phyloP scores from a whole-genome alignment of 306 rosid species.

The Dryas drummondii region DNA sequence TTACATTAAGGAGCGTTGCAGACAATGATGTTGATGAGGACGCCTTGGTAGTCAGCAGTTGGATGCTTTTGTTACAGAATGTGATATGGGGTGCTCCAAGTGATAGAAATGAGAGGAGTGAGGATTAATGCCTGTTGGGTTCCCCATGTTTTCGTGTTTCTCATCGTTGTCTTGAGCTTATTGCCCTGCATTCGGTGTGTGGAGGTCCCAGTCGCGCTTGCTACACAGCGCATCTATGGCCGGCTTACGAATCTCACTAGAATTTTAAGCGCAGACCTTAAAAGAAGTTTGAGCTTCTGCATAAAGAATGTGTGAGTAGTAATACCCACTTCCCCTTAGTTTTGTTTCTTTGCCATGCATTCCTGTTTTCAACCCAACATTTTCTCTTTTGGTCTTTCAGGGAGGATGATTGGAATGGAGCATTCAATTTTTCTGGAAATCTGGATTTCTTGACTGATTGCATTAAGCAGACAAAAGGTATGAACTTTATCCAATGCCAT shows the following conservation, averaged over 20 bases:
- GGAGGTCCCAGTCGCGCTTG: slow-evolving; percentile 33
- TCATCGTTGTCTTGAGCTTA: slow-evolving; percentile 29
- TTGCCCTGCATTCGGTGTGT: slow-evolving; percentile 34
- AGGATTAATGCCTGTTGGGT: slow-evolving; percentile 33
- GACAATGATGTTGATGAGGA: no score
- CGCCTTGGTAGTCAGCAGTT: background rate
- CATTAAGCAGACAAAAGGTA: slow-evolving; percentile 59
- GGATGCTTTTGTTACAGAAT: slow-evolving; percentile 23
- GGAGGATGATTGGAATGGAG: slow-evolving; percentile 65
- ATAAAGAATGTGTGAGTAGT: slow-evolving; percentile 63
- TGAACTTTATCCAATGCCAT: background rate
- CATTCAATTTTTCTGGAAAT: slow-evolving; percentile 56
- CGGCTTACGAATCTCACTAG: slow-evolving; percentile 45
- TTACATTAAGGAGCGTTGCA: background rate
- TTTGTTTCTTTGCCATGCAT: background rate
- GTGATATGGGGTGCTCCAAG: slow-evolving; percentile 30
- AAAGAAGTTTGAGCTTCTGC: slow-evolving; percentile 49
- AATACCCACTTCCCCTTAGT: background rate
- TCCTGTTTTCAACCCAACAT: background rate
- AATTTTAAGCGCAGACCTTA: slow-evolving; percentile 43
- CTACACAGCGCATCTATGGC: slow-evolving; percentile 42
- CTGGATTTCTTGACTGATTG: slow-evolving; percentile 58
- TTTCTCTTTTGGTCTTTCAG: slow-evolving; percentile 36
- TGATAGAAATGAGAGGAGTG: slow-evolving; percentile 40
- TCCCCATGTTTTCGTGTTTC: slow-evolving; percentile 27